Conservation (phyloP, 306 rosid species). For the Luffa acutangula region DNA sequence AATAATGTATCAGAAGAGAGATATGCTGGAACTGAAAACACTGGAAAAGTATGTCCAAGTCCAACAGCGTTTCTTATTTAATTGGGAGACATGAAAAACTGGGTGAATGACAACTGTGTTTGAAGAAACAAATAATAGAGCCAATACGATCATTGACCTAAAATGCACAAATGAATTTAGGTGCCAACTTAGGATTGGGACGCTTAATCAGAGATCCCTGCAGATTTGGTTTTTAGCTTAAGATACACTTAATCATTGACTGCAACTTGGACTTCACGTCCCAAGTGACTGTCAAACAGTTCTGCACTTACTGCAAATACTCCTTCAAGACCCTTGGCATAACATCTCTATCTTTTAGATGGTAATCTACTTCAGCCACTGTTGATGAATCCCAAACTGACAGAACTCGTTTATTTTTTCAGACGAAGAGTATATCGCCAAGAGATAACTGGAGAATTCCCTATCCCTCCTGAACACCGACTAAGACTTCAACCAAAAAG, state of each 20-base stretch:
- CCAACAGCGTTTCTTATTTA: not conserved
- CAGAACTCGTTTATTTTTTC: not conserved
- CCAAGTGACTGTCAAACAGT: not conserved
- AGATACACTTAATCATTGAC: not conserved
- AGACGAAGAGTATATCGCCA: not conserved
- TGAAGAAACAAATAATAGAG: not conserved
- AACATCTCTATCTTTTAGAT: not conserved
- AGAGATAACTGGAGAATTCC: not conserved
- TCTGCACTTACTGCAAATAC: not conserved
- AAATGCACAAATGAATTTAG: not conserved
- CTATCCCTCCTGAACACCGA: not conserved
- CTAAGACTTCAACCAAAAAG: not conserved
- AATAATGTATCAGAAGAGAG: not conserved
- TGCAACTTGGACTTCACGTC: not conserved
- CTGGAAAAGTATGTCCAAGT: not conserved
- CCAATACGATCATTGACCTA: not conserved
- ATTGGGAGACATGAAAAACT: not conserved
- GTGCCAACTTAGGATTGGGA: not conserved
- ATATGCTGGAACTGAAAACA: not conserved
- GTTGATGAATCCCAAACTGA: no score
- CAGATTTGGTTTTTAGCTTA: not conserved
- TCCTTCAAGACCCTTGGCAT: not conserved
- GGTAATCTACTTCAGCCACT: not conserved
- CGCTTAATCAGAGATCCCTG: not conserved
- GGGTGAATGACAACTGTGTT: not conserved